Conservation (phyloP, 768 basidiomycete species). For the Grammothele lineata region DNA sequence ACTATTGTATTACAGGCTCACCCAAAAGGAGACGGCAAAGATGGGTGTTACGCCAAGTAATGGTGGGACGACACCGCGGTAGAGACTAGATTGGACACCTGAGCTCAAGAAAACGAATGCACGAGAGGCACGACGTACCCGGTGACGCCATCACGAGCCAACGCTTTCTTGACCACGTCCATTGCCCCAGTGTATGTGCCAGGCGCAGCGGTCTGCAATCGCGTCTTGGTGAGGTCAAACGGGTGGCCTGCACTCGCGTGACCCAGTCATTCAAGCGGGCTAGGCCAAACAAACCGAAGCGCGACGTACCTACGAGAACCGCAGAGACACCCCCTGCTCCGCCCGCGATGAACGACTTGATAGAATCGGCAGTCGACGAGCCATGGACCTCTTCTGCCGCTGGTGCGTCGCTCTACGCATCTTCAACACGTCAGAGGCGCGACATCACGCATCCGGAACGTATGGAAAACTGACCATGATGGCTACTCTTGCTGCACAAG, state of each 20-base stretch:
- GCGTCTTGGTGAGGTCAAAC: slow-evolving; percentile 95
- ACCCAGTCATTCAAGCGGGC: not conserved
- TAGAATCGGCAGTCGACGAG: slow-evolving; percentile 32
- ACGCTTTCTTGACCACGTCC: slow-evolving; percentile 87
- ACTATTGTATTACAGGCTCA: slow-evolving; percentile 30
- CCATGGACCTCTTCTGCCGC: slow-evolving; percentile 18
- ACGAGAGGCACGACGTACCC: too few relatives aligned
- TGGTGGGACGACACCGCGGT: slow-evolving; percentile 92
- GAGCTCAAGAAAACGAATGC: too few relatives aligned
- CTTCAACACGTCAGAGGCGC: not conserved
- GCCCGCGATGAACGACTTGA: slow-evolving; percentile 90
- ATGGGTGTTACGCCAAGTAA: slow-evolving; percentile 95
- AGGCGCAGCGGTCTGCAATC: slow-evolving; percentile 86
- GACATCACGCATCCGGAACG: too few relatives aligned
- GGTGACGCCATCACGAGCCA: slow-evolving; percentile 85
- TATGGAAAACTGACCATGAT: slow-evolving; percentile 14
- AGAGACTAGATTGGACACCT: too few relatives aligned
- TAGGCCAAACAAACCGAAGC: not conserved
- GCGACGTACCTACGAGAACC: slow-evolving; percentile 80
- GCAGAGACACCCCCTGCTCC: slow-evolving; percentile 88
- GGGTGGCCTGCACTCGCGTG: slow-evolving; percentile 68
- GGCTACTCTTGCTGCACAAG: not conserved
- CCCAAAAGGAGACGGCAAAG: slow-evolving; percentile 98
- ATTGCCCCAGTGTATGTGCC: slow-evolving; percentile 89
- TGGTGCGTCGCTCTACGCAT: slow-evolving; percentile 22